phyloP scores from a whole-genome alignment of 2,329 filamentous ascomycete genomes.

The Penicillium freii region DNA sequence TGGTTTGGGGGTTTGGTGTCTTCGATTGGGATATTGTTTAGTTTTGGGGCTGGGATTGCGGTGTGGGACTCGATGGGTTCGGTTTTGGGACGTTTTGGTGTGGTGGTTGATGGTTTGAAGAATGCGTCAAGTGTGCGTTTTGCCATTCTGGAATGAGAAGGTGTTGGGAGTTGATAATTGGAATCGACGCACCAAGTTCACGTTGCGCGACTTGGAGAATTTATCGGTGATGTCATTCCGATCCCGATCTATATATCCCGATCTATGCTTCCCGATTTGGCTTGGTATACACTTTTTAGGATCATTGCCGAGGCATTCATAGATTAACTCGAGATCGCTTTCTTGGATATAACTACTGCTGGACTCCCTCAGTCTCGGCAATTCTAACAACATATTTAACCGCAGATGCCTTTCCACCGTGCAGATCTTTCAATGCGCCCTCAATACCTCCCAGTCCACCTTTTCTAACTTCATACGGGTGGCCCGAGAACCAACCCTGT shows the following conservation, averaged over 20 bases:
- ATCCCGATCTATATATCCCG: slow-evolving; percentile 12
- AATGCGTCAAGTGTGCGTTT: slow-evolving; percentile 69
- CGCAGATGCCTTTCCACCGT: slow-evolving; percentile 60
- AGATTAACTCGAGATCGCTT: not conserved
- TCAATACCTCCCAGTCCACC: slow-evolving; percentile 57
- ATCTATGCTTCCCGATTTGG: slow-evolving; percentile 12
- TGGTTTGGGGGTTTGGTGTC: slow-evolving; percentile 28
- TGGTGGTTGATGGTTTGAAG: slow-evolving; percentile 55
- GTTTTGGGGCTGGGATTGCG: not conserved
- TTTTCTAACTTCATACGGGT: slow-evolving; percentile 51
- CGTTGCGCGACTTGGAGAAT: not conserved
- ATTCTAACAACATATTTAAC: slow-evolving; percentile 64
- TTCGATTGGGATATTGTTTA: not conserved
- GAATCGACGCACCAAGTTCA: not conserved
- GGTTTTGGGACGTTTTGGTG: slow-evolving; percentile 40
- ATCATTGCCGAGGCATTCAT: not conserved
- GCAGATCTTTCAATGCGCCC: slow-evolving; percentile 54
- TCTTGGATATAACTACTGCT: not conserved
- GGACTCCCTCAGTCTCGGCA: slow-evolving; percentile 45
- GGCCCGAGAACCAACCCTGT: slow-evolving; percentile 51
- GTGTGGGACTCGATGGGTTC: slow-evolving; percentile 6
- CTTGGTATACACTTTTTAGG: not conserved
- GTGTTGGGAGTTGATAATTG: not conserved
- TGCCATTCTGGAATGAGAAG: slow-evolving; percentile 25
- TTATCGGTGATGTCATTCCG: slow-evolving; percentile 18